Conservation (phyloP, 2,329 filamentous ascomycete genomes). For the Torrubiella hemipterigena region DNA sequence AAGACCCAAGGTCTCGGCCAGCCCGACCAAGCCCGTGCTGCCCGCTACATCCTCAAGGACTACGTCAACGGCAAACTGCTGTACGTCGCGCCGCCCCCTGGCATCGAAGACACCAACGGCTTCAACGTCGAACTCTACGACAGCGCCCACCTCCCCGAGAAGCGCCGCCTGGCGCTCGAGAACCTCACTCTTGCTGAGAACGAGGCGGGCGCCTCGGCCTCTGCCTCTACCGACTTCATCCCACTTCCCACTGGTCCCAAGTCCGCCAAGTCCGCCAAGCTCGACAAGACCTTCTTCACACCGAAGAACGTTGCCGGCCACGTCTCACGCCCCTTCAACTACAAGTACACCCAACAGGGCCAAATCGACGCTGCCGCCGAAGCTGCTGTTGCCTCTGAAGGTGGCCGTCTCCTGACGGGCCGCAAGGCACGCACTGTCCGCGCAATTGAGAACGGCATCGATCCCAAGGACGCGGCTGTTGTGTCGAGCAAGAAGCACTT, state of each 20-base stretch:
- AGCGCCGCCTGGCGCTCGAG: constrained; percentile 58
- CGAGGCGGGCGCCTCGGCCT: constrained; percentile 16
- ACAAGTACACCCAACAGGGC: constrained; percentile 80
- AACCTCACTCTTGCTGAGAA: constrained; percentile 27
- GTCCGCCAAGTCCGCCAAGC: constrained; percentile 61
- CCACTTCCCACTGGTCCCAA: constrained; percentile 53
- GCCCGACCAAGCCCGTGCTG: constrained; percentile 86
- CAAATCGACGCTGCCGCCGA: constrained; percentile 12
- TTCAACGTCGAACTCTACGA: constrained; percentile 93
- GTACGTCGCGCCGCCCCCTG: constrained; percentile 79
- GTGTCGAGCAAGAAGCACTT: constrained; percentile 82
- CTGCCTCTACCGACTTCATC: constrained; percentile 34
- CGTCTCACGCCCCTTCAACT: constrained; percentile 70
- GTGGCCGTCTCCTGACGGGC: constrained; percentile 59
- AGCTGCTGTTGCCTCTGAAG: constrained; percentile 11
- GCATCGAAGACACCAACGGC: constrained; percentile 53
- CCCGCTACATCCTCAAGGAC: constrained; percentile 84
- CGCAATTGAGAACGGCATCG: constrained; percentile 74
- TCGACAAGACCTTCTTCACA: constrained; percentile 88
- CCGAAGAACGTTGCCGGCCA: constrained; percentile 51
- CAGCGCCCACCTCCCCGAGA: constrained; percentile 66
- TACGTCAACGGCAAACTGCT: constrained; percentile 95
- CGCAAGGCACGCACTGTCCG: constrained; percentile 72
- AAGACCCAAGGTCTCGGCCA: constrained; percentile 79
- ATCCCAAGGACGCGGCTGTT: constrained; percentile 62